A percentile compares a stretch with the other conserved stretches of the same genome.
Evolutionary conservation across 1,284 basidiomycete genomes (phyloP).

Genomic region (Chalciporus sp.): DNA sequence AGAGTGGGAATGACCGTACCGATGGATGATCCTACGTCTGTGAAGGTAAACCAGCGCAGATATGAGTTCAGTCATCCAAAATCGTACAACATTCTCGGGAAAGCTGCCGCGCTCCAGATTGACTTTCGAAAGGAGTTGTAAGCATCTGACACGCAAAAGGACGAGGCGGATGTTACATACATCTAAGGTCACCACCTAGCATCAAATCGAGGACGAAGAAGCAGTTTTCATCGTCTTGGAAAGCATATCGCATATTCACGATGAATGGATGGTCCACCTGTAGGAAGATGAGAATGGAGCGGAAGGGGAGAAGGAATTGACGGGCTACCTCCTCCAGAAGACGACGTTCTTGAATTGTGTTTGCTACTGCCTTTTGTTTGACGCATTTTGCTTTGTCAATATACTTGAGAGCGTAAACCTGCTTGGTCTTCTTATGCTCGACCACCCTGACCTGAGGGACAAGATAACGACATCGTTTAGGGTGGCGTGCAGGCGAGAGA

Average conservation of each 20-base stretch:
- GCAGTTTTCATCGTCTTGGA: conserved; percentile 97
- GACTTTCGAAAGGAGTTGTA: conserved; percentile 49
- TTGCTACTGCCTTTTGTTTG: conserved; percentile 90
- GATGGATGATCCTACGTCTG: conserved; percentile 89
- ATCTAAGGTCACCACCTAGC: conserved; percentile 93
- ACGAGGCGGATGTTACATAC: conserved; percentile 49
- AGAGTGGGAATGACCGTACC: conserved; percentile 51
- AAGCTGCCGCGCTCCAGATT: conserved; percentile 86
- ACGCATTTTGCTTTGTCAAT: conserved; percentile 95
- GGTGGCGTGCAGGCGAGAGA: not conserved
- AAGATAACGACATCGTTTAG: not conserved
- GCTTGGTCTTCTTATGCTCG: conserved; percentile 92
- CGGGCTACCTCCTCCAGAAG: conserved; percentile 81
- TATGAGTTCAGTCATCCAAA: conserved; percentile 90
- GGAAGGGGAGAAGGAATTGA: conserved; percentile 21
- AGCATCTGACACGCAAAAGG: conserved; percentile 5
- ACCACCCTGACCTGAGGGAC: conserved; percentile 77
- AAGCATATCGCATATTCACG: conserved; percentile 94
- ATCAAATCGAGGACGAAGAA: conserved; percentile 98
- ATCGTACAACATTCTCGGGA: conserved; percentile 81
- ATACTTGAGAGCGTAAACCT: conserved; percentile 95
- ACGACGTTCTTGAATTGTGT: conserved; percentile 92
- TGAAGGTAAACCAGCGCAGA: conserved; percentile 90
- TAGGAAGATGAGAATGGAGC: conserved; percentile 24
- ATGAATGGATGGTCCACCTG: conserved; percentile 95